Base-by-base conservation (phyloP, 768 basidiomycete genomes). In the Hortiboletus campestris region DNA sequence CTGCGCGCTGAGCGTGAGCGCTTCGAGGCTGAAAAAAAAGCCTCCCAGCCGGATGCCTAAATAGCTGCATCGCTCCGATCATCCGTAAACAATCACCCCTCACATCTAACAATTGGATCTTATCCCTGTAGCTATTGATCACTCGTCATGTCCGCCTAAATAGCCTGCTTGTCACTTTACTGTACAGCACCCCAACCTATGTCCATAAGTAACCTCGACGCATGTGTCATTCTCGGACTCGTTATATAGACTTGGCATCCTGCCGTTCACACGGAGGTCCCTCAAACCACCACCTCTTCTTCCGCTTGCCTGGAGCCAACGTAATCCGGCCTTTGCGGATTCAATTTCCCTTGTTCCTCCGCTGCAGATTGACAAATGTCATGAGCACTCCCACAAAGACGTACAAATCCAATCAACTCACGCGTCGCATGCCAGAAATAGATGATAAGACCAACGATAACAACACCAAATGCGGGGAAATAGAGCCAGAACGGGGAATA, bases 351-450 rank as follows among this genome's bases (percentile, higher is more conserved):
- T 70, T 91, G 88, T 55, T 85, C 84, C 64, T 90, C 89, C 50
- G 87, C 88, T 89, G 63, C 8, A 61, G 14, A 53, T 46, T 42
- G 42, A 10, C 46, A 51, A 28, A 35, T 13, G 3, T 34, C 32
- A 49, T 66, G 19, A 69, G 48, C 50, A 42, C 46, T 13, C 32
- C 3, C 36, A 11, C 32, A 46, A 17, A 19, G 14, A 19, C 10
- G 20, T 10, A 46, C 31, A 50, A 28, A 28, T 36, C n/a, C 34
- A 46, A 49, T 35, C 20, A 19, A 79, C 91, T 64, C 74, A 92
- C 91, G 91, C 35, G 86, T 85, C 8, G 86, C 82, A 68, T 81
- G 75, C 91, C 92, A 94, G 76, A 94, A 94, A 73, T 94, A 94
- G 36, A 86, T 80, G 63, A 94, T 75, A 6, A 94, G 79, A 4